These are phyloP conservation scores for Lippia alba DNA, from an alignment of 305 asterid genomes.

Conservation along the genomic window DNA sequence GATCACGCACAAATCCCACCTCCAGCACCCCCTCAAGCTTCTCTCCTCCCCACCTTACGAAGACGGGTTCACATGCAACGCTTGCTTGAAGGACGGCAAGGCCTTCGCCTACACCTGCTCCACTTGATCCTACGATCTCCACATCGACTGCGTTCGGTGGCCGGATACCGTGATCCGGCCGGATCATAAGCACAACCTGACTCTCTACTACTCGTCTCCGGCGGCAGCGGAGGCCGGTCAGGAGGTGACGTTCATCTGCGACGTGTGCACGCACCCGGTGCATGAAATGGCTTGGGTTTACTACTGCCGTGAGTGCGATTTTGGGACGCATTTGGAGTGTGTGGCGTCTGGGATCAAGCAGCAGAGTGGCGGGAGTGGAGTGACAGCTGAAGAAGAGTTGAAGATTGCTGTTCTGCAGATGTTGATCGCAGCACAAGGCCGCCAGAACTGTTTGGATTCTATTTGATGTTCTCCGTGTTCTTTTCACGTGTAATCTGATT, in stretches of 20 bases:
- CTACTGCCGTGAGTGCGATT: constrained; percentile 72
- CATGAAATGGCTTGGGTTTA: constrained; percentile 72
- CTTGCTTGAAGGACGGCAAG: constrained; percentile 57
- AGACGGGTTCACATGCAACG: constrained; percentile 65
- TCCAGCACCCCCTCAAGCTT: constrained; percentile 59
- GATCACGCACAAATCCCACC: constrained; percentile 62
- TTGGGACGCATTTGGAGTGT: constrained; percentile 70
- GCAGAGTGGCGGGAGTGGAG: constrained; percentile 22
- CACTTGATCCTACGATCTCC: constrained; percentile 61
- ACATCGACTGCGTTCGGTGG: constrained; percentile 55
- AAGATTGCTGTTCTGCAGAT: constrained; percentile 59
- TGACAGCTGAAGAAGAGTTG: constrained; percentile 48
- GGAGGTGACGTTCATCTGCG: constrained; percentile 55
- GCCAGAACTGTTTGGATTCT: not conserved
- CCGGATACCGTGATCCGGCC: constrained; percentile 54
- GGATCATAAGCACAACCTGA: constrained; percentile 58
- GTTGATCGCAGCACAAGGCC: constrained; percentile 36
- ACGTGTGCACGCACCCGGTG: constrained; percentile 59
- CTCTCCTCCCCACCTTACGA: constrained; percentile 52
- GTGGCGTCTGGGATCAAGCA: constrained; percentile 45
- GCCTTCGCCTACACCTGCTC: constrained; percentile 58
- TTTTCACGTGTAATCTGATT: no score
- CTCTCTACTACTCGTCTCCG: constrained; percentile 63
- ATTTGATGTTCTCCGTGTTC: no score
- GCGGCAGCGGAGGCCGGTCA: constrained; percentile 43